These are phyloP conservation scores for Orobanche coerulescens DNA, from an alignment of 257 asterid species.

Conservation along the genomic window DNA sequence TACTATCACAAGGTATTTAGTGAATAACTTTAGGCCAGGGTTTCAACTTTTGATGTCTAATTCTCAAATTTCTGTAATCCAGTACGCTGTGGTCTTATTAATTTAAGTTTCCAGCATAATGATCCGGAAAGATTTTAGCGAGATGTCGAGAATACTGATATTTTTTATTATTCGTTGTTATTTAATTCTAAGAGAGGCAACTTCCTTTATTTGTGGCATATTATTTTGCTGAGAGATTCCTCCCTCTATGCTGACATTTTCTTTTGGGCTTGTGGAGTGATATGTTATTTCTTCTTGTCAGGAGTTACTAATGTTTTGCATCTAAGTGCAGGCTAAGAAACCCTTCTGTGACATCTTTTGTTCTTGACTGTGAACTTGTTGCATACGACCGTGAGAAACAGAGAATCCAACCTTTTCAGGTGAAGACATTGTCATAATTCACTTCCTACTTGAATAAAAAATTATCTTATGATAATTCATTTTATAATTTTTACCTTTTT, in stretches of 20 bases:
- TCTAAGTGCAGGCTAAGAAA: constrained; percentile 58
- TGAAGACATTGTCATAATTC: constrained; percentile 21
- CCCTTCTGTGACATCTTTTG: constrained; percentile 71
- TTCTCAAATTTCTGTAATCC: neutral
- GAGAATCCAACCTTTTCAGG: constrained; percentile 93
- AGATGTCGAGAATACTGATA: neutral
- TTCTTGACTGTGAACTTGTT: constrained; percentile 95
- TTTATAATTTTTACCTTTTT: neutral
- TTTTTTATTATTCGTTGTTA: neutral
- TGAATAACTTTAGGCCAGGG: constrained; percentile 7
- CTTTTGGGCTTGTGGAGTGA: neutral
- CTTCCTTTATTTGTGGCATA: neutral
- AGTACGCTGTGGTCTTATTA: neutral
- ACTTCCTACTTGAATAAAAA: constrained; percentile 5
- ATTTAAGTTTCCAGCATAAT: neutral
- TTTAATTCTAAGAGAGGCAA: neutral
- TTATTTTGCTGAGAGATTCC: neutral
- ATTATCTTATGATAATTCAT: neutral
- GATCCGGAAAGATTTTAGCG: constrained; percentile 1
- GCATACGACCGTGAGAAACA: constrained; percentile 89
- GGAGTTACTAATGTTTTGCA: constrained; percentile 14
- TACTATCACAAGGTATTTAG: constrained; percentile 60
- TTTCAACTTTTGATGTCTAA: neutral
- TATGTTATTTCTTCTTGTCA: constrained; percentile 9
- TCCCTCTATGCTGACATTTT: neutral